Evolutionary conservation across 164 flowering plant genomes (phyloP).

Genomic region (Malania oleifera): DNA sequence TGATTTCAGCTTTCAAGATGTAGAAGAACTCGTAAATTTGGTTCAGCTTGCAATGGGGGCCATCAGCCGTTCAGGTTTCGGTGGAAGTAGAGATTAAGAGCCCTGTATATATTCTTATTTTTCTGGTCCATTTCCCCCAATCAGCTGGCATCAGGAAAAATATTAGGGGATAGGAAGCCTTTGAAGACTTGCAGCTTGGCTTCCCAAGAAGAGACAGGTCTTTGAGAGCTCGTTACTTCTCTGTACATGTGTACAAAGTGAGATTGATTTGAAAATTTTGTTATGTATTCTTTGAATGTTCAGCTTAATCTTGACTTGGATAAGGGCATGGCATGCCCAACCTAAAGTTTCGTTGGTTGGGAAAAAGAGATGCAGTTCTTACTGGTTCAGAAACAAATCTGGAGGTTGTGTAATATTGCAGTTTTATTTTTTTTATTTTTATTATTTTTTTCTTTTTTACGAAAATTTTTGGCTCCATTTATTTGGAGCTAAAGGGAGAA

Average conservation of each 20-base stretch:
- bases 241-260: slow-evolving; percentile 41
- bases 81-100: slow-evolving; percentile 15
- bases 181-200: slow-evolving; percentile 7
- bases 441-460: background rate
- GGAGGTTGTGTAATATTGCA: background rate
- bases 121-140: slow-evolving; percentile 19
- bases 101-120: slow-evolving; percentile 13
- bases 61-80: slow-evolving; percentile 36
- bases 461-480: background rate
- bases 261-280: slow-evolving; percentile 28
- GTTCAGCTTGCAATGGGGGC: slow-evolving; percentile 64
- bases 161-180: slow-evolving; percentile 6
- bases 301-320: slow-evolving; percentile 14
- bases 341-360: slow-evolving; percentile 11
- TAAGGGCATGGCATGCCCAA: slow-evolving; percentile 9
- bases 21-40: slow-evolving; percentile 50
- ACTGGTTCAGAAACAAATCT: background rate
- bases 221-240: slow-evolving; percentile 12
- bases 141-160: slow-evolving; percentile 10
- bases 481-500: too few species aligned
- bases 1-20: slow-evolving; percentile 79
- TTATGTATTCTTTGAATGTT: slow-evolving; percentile 26
- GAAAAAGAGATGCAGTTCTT: background rate
- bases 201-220: slow-evolving; percentile 12
- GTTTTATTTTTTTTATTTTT: background rate